Evolutionary conservation across 1,284 basidiomycete species (phyloP).

Genomic region (Abortiporus biennis): DNA sequence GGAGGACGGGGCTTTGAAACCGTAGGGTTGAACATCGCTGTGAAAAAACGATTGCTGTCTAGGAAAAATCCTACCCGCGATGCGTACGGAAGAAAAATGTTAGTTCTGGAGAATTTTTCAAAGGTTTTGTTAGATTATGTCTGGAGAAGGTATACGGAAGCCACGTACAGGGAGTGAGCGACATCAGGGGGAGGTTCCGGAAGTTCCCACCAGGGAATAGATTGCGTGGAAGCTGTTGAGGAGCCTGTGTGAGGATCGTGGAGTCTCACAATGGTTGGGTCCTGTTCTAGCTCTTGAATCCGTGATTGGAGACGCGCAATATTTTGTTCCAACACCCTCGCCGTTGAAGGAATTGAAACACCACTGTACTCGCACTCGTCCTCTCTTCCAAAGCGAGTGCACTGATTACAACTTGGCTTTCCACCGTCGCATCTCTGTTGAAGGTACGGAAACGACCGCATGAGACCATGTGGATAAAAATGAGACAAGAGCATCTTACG

Average conservation of each 20-base stretch:
- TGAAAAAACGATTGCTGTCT: conserved; percentile 22
- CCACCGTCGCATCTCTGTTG: conserved; percentile 15
- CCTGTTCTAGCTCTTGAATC: conserved; percentile 15
- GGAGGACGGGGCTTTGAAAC: conserved; percentile 13
- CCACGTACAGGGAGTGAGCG: conserved; percentile 10
- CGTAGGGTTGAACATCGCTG: conserved; percentile 12
- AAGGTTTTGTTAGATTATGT: too few species aligned
- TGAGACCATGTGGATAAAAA: background rate
- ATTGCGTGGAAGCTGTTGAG: background rate
- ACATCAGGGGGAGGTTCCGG: conserved; percentile 13
- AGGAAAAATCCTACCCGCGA: conserved; percentile 31
- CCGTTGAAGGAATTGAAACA: conserved; percentile 9
- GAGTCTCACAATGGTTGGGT: conserved; percentile 14
- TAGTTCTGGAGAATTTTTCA: too few species aligned
- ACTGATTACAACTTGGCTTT: conserved; percentile 14
- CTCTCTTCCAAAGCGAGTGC: conserved; percentile 18
- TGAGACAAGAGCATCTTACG: too few species aligned
- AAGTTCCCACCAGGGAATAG: conserved; percentile 13
- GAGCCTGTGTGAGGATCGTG: conserved; percentile 17
- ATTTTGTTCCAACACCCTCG: conserved; percentile 14
- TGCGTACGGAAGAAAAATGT: conserved; percentile 25
- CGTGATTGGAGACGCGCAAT: conserved; percentile 12
- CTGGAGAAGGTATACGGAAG: too few species aligned
- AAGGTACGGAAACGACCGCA: background rate
- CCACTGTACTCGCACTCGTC: conserved; percentile 15